Conservation (phyloP, 2,329 filamentous ascomycete genomes). For the Aureobasidium sp. region DNA sequence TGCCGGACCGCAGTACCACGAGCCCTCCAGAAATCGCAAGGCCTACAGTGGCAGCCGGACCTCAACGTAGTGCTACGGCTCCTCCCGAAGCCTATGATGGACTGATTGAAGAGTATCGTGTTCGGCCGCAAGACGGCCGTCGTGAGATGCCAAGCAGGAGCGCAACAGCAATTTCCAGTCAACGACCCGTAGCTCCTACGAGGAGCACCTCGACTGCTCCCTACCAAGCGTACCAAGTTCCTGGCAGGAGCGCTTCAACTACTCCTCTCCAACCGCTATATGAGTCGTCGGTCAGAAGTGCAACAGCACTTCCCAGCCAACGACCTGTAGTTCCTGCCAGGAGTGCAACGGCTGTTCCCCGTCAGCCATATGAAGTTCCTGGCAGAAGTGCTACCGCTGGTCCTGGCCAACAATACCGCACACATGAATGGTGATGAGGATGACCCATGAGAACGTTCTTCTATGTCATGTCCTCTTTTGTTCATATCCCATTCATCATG, state of each 20-base stretch:
- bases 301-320: neutral
- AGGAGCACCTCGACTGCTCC: neutral
- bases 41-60: neutral
- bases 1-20: constrained; percentile 12
- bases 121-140: neutral
- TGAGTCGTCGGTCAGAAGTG: neutral
- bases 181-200: neutral
- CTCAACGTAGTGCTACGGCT: constrained; percentile 16
- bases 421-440: neutral
- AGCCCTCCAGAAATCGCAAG: constrained; percentile 15
- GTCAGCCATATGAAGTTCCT: neutral
- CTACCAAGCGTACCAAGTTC: neutral
- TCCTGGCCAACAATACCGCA: neutral
- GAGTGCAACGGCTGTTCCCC: neutral
- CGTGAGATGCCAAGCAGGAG: neutral
- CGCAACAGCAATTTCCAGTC: neutral
- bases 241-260: neutral
- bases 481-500: neutral
- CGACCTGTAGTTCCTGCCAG: neutral
- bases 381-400: neutral
- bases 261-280: neutral
- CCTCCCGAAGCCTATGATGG: constrained; percentile 10
- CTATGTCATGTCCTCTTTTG: neutral
- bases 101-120: constrained; percentile 1
- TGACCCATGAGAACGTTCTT: neutral